Evolutionary conservation across 306 rosid genomes (phyloP).

Genomic region (Glycine soja): DNA sequence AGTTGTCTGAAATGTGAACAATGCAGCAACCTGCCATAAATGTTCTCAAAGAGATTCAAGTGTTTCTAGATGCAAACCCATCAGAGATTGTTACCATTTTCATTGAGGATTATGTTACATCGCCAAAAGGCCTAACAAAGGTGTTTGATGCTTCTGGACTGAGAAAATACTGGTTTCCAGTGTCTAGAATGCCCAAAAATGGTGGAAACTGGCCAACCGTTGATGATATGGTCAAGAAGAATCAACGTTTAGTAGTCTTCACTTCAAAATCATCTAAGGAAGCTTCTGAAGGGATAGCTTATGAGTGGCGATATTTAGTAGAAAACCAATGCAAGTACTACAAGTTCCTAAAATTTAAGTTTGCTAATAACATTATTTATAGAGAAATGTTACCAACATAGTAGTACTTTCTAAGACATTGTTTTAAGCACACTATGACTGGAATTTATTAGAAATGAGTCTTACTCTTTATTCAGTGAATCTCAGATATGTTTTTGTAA

Average conservation of each 20-base stretch:
- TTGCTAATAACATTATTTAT: not conserved
- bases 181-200: conserved; percentile 82
- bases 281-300: conserved; percentile 90
- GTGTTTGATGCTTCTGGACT: conserved; percentile 94
- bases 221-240: conserved; percentile 76
- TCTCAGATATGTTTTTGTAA: not conserved
- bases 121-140: conserved; percentile 85
- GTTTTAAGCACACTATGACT: not conserved
- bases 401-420: not conserved
- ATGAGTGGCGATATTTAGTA: conserved; percentile 82
- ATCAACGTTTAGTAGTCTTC: conserved; percentile 86
- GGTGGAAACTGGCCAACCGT: conserved; percentile 92
- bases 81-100: conserved; percentile 82
- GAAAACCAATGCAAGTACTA: conserved; percentile 89
- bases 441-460: too few relatives aligned
- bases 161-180: conserved; percentile 87
- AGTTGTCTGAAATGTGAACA: conserved; percentile 35
- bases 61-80: conserved; percentile 80
- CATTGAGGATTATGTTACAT: conserved; percentile 89
- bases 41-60: conserved; percentile 78
- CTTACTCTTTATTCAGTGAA: too few relatives aligned
- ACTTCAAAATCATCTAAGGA: conserved; percentile 84
- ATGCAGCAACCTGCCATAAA: conserved; percentile 85
- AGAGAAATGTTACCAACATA: not conserved
- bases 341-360: not conserved